Base-by-base conservation (phyloP, 164 flowering plant genomes). In the Magnolia changhungtana region DNA sequence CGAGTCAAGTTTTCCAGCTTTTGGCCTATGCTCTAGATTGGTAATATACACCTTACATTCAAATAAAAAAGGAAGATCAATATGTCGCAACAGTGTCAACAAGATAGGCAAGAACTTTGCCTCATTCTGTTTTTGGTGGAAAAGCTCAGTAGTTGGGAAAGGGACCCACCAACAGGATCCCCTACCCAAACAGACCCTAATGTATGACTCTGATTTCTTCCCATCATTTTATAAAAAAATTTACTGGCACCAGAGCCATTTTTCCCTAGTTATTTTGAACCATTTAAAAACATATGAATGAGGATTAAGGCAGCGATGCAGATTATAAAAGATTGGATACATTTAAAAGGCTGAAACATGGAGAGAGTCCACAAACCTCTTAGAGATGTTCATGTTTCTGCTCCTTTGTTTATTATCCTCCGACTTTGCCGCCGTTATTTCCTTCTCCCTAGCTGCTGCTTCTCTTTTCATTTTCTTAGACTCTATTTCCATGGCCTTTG, bases 401-500 rank as follows among this genome's bases (percentile, higher is more conserved):
- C 13, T 86, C 72, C 77, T 86, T 76, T 77, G 82, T 69, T 75
- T 86, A 71, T 75, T 83, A 31, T 86, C 81, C 55, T 91, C 88
- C 2, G 50, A 63, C 74, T 84, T 87, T 7, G 78, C 67, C 20
- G 76, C 69, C 67, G 65, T 74, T 68, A 83, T 77, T 84, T 89
- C 94, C 81, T 85, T 93, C 76, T 86, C 91, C 80, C 86, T 89
- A 1, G 84, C 86, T 63, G 89, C 83, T 64, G 87, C 86, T 84
- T 91, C 97, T 83, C 91, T 86, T 85, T 88, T 90, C 77, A 80
- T 51, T 80, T 86, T 92, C 82, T 83, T 93, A 7, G 86, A 86
- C 81, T 95, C 97, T 7, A 82, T 82, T 83, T 95, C 95, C 51
- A 89, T 88, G 72, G 96, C 83, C 81, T 89, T 93, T 64, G 89